Conservation (phyloP, 106 monocot species). For the Cymbidium sinense region DNA sequence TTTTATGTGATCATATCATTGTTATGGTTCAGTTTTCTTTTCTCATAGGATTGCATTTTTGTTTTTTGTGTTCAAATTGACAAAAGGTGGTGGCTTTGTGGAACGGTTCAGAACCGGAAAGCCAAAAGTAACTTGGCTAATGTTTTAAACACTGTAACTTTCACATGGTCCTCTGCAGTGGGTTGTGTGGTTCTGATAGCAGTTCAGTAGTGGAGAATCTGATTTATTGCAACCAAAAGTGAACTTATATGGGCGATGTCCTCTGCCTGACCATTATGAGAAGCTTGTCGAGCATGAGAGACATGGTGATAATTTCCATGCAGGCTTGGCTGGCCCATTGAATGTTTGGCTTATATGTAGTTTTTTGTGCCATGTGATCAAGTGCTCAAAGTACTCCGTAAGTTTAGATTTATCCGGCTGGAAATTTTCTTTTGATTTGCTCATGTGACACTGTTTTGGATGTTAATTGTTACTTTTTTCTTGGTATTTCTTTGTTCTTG, state of each 20-base stretch:
- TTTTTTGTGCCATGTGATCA: not conserved
- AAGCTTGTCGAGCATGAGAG: not conserved
- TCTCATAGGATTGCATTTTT: not conserved
- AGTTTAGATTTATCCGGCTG: not conserved
- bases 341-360: not conserved
- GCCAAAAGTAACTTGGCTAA: not conserved
- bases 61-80: slow-evolving; percentile 1
- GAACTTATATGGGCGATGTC: not conserved
- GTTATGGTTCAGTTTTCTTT: not conserved
- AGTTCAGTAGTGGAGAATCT: not conserved
- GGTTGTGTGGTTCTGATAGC: not conserved
- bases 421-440: not conserved
- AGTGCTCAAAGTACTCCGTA: not conserved
- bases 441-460: no score
- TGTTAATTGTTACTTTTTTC: no score
- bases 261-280: not conserved
- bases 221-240: not conserved
- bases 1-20: not conserved
- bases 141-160: not conserved
- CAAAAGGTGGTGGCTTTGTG: not conserved
- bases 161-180: not conserved
- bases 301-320: not conserved
- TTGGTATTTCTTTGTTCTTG: no score
- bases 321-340: not conserved
- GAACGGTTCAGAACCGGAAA: not conserved